A percentile compares a stretch with the other conserved stretches of the same genome.
Conservation (phyloP, 805 yeast species). For the Ogataea methanolica region DNA sequence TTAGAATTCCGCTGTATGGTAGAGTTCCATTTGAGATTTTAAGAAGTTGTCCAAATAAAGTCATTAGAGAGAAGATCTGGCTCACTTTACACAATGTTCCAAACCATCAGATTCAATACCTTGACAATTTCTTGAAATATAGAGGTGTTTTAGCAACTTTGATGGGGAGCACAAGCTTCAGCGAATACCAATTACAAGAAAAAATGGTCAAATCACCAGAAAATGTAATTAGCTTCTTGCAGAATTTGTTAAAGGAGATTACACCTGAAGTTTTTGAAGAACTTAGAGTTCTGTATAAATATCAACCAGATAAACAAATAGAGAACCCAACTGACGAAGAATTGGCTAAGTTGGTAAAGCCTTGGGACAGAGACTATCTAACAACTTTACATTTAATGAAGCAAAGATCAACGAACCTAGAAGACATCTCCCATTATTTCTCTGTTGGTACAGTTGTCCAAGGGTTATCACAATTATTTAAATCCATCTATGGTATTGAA, state of each 20-base stretch:
- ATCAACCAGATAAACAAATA: conserved; percentile 14
- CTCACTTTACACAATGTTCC: conserved; percentile 63
- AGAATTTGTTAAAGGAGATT: conserved; percentile 49
- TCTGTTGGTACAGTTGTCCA: conserved; percentile 83
- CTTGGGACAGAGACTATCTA: conserved; percentile 88
- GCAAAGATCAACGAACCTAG: conserved; percentile 33
- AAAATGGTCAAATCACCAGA: conserved; percentile 86
- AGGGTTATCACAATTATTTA: conserved; percentile 72
- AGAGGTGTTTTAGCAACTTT: conserved; percentile 69
- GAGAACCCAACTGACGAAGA: conserved; percentile 31
- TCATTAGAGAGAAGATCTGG: conserved; percentile 70
- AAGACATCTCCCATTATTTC: conserved; percentile 63
- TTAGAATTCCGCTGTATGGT: conserved; percentile 56
- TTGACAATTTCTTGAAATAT: conserved; percentile 56
- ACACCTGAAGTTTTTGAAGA: conserved; percentile 57
- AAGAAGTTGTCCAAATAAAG: conserved; percentile 49
- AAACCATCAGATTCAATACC: conserved; percentile 51
- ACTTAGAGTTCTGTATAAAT: conserved; percentile 40
- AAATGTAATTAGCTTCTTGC: conserved; percentile 67
- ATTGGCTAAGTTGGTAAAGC: conserved; percentile 49
- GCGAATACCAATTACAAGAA: conserved; percentile 78
- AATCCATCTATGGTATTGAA: conserved; percentile 68
- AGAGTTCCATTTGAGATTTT: conserved; percentile 62
- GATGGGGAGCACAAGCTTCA: conserved; percentile 65
- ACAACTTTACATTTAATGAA: conserved; percentile 25